phyloP scores from a whole-genome alignment of 1,284 basidiomycete species.

The Paramarasmius palmivorus region DNA sequence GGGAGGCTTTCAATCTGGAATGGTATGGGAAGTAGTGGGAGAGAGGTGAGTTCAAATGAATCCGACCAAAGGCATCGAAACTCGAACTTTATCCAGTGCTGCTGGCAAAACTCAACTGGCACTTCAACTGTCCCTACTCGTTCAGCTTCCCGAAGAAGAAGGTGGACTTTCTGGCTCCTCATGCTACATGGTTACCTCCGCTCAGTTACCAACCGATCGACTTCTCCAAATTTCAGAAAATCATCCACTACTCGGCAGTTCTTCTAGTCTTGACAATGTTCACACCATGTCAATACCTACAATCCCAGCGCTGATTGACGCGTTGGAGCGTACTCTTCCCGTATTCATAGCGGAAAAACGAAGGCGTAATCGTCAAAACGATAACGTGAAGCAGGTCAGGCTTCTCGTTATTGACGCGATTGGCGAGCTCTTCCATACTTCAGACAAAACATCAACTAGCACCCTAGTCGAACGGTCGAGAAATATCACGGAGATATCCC shows the following conservation, averaged over 20 bases:
- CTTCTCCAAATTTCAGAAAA: conserved; percentile 54
- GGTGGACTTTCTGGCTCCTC: conserved; percentile 60
- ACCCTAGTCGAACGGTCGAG: conserved; percentile 72
- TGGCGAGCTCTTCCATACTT: conserved; percentile 74
- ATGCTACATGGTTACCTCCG: conserved; percentile 77
- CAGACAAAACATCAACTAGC: conserved; percentile 51
- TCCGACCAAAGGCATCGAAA: conserved; percentile 8
- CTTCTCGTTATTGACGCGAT: conserved; percentile 83
- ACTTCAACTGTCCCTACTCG: conserved; percentile 73
- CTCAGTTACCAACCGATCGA: conserved; percentile 69
- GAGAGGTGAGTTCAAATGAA: conserved; percentile 62
- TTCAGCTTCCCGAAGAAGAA: conserved; percentile 61
- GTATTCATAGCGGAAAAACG: conserved; percentile 46
- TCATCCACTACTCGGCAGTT: conserved; percentile 49
- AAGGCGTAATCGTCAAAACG: conserved; percentile 12
- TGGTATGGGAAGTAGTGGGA: conserved; percentile 84
- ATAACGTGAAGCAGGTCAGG: conserved; percentile 53
- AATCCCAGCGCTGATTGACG: conserved; percentile 65
- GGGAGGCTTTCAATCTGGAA: conserved; percentile 75
- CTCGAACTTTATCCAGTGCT: conserved; percentile 49
- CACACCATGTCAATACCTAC: conserved; percentile 62
- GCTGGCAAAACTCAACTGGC: conserved; percentile 89
- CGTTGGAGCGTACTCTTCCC: conserved; percentile 67
- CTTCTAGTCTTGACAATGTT: conserved; percentile 64
- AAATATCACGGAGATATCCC: conserved; percentile 65